Base-by-base conservation (phyloP, 2,329 filamentous ascomycete species). In the Phoma herbarum region DNA sequence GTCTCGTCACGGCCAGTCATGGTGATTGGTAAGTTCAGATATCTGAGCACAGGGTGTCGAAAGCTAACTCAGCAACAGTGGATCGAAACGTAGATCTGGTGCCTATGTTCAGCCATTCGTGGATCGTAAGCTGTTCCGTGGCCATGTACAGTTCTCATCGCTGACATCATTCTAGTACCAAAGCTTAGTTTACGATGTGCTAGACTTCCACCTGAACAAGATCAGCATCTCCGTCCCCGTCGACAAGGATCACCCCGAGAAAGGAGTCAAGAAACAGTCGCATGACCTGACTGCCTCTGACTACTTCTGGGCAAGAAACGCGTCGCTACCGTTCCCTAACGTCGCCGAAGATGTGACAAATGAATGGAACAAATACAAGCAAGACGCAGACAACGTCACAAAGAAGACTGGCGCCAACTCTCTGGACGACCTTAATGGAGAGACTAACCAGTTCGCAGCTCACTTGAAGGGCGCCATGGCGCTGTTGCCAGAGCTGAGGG, bases 41-140 rank as follows among this genome's bases (percentile, higher is more conserved):
- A 2, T 79, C 96, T 50, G 92, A 95, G 64, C 91, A 7, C 14
- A 26, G 2, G 11, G 18, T 22, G 6, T 3, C 3, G 14, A 20
- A 23, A 22, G 14, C 61, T 66, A 43, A 66, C 45, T 5, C 18
- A 11, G 7, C 5, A 92, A 3, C 97, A 66, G 89, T 98, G 46
- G 95, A 99, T 78, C 89, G 95, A 67, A 98, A 97, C 72, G 89
- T 99, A 43, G 95, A 99, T 77, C 81, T 99, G 52, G 92, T 97
- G 64, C 93, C 95, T 2, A 98, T 99, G 95, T 85, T 99, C n/a
- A 97, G 94, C 14, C 95, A 99, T 78, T 97, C 93, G 1, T 93
- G 90, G 90, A 93, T 87, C 4, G 66, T 70, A 56, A 51, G 66
- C 61, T 11, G 10, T n/a, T 5, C 9, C 0, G 16, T 10, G 16